Percentiles rank a stretch among this genome's conserved stretches.
These are phyloP conservation scores for Paxillus rubicundulus DNA, from an alignment of 768 basidiomycete species.

Conservation along the genomic window DNA sequence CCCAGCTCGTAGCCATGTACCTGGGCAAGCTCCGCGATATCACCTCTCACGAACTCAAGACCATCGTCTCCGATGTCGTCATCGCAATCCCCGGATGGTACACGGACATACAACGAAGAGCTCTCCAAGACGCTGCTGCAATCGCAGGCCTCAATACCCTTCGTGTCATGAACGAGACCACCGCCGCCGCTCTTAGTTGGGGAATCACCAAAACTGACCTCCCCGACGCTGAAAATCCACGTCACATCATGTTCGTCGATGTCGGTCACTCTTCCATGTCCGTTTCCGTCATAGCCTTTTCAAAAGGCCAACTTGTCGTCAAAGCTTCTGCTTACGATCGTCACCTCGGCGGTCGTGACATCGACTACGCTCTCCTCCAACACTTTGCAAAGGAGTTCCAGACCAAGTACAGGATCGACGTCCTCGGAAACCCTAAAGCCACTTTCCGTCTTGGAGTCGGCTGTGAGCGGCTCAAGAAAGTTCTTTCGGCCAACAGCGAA, in stretches of 20 bases:
- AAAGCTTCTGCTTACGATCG: conserved; percentile 89
- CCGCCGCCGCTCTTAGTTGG: conserved; percentile 93
- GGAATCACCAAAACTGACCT: conserved; percentile 99
- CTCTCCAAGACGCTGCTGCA: conserved; percentile 82
- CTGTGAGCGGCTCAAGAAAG: conserved; percentile 95
- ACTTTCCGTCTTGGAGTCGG: conserved; percentile 84
- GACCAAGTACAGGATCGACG: conserved; percentile 97
- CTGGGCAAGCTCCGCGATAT: conserved; percentile 89
- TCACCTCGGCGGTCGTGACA: conserved; percentile 93
- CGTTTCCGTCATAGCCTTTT: conserved; percentile 85
- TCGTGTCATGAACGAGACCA: conserved; percentile 95
- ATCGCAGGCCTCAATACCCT: conserved; percentile 90
- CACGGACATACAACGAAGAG: conserved; percentile 90
- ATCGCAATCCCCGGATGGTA: conserved; percentile 97
- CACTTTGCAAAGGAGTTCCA: conserved; percentile 94
- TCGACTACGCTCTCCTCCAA: conserved; percentile 86
- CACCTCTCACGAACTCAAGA: conserved; percentile 81
- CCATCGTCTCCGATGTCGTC: conserved; percentile 84
- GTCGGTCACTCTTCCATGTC: conserved; percentile 92
- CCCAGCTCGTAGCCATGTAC: conserved; percentile 91
- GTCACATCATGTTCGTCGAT: conserved; percentile 92
- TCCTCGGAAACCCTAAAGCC: conserved; percentile 87
- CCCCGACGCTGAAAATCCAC: conserved; percentile 76
- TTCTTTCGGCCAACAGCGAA: conserved; percentile 90
- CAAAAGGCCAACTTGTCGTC: conserved; percentile 88